These are phyloP conservation scores for Arthrobotrys sphaeroides DNA, from an alignment of 2,329 filamentous ascomycete species.

Conservation along the genomic window DNA sequence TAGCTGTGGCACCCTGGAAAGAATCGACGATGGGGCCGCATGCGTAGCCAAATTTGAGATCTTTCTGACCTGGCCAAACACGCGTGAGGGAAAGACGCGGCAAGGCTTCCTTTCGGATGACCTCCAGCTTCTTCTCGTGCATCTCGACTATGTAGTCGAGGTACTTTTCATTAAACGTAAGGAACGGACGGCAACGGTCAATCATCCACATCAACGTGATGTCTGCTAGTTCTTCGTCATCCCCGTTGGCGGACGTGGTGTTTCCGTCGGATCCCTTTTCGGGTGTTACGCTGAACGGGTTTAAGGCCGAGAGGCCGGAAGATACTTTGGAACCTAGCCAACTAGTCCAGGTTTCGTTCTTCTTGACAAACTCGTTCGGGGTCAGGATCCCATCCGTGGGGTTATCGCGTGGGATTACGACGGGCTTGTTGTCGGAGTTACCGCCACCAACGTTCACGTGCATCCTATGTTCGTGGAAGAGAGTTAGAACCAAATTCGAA, in stretches of 20 bases:
- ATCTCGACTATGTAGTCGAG: constrained; percentile 42
- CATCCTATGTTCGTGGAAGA: constrained; percentile 61
- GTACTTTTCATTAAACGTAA: constrained; percentile 56
- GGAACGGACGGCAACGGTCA: constrained; percentile 56
- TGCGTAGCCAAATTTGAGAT: constrained; percentile 42
- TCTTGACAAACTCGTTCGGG: constrained; percentile 35
- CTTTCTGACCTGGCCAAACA: constrained; percentile 28
- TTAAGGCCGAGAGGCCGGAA: constrained; percentile 31
- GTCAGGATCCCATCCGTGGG: constrained; percentile 38
- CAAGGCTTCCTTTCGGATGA: constrained; percentile 37
- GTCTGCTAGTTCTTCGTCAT: constrained; percentile 59
- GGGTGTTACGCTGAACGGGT: constrained; percentile 14
- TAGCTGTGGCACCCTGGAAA: constrained; percentile 24
- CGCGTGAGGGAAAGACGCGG: constrained; percentile 13
- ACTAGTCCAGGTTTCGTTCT: constrained; percentile 23
- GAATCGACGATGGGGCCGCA: constrained; percentile 47
- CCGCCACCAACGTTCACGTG: constrained; percentile 67
- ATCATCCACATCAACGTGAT: constrained; percentile 63
- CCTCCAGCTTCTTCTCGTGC: constrained; percentile 31
- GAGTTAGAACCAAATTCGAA: no score
- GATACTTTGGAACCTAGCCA: constrained; percentile 26
- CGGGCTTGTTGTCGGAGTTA: constrained; percentile 58
- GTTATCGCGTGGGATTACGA: constrained; percentile 42
- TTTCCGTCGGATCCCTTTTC: constrained; percentile 43
- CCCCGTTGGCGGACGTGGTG: constrained; percentile 25